These are phyloP conservation scores for Rugonectria rugulosa DNA, from an alignment of 2,329 filamentous ascomycete species.

Conservation along the genomic window DNA sequence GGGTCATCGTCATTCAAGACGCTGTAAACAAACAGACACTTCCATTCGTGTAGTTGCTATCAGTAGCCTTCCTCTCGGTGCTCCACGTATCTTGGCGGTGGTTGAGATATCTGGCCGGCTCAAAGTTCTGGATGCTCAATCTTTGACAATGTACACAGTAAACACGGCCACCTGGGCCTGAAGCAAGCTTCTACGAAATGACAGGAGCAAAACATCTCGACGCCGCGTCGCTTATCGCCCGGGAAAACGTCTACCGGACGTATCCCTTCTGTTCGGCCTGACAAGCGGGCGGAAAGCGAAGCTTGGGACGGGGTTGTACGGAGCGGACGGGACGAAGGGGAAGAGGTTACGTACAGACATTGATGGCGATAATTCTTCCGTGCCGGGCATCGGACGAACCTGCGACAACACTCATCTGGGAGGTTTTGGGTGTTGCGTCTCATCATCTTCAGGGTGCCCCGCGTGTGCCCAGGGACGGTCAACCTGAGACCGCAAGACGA, in stretches of 20 bases:
- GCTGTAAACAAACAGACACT: slow-evolving; percentile 3
- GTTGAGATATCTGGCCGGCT: slow-evolving; percentile 6
- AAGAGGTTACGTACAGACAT: slow-evolving; percentile 7
- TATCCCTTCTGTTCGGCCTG: not conserved
- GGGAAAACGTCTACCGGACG: not conserved
- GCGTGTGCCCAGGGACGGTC: slow-evolving; percentile 23
- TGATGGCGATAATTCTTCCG: slow-evolving; percentile 21
- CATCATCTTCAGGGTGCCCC: slow-evolving; percentile 25
- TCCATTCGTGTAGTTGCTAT: not conserved
- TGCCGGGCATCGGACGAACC: slow-evolving; percentile 32
- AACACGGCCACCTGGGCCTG: not conserved
- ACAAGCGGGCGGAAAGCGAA: not conserved
- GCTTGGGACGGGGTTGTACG: not conserved
- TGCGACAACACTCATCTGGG: slow-evolving; percentile 33
- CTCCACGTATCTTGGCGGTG: slow-evolving; percentile 11
- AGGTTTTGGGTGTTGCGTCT: too few relatives aligned
- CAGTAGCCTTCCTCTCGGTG: not conserved
- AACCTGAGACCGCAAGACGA: slow-evolving; percentile 37
- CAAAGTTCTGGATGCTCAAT: slow-evolving; percentile 1
- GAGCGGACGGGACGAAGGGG: not conserved
- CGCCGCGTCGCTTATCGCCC: slow-evolving; percentile 7
- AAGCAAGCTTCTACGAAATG: slow-evolving; percentile 1
- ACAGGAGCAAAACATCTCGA: not conserved
- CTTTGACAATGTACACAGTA: not conserved
- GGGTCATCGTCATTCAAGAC: not conserved